These are phyloP conservation scores for Taphrina wiesneri DNA, from an alignment of 1,139 yeast species.

Conservation along the genomic window DNA sequence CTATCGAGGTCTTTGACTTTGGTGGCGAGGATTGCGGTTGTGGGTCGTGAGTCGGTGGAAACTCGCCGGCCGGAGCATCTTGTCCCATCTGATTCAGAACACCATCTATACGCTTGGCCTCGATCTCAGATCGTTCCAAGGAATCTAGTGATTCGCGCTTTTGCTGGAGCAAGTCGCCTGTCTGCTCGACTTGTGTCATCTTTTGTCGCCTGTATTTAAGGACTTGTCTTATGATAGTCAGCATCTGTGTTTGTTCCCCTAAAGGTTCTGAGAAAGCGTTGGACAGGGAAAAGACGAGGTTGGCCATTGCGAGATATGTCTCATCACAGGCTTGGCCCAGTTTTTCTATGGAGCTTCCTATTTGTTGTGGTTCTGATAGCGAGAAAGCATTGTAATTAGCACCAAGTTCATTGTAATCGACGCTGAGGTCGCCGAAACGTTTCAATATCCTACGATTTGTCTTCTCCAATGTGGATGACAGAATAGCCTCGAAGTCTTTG, in stretches of 20 bases:
- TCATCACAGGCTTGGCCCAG: slow-evolving; percentile 81
- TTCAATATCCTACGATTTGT: slow-evolving; percentile 65
- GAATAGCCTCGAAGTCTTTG: slow-evolving; percentile 58
- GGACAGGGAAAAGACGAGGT: slow-evolving; percentile 67
- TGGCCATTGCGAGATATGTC: slow-evolving; percentile 64
- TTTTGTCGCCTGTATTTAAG: slow-evolving; percentile 71
- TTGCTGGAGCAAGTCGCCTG: slow-evolving; percentile 57
- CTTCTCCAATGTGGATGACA: slow-evolving; percentile 61
- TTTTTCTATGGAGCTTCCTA: slow-evolving; percentile 62
- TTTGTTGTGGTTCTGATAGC: slow-evolving; percentile 55
- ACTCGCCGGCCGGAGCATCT: slow-evolving; percentile 14
- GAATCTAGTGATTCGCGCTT: slow-evolving; percentile 46
- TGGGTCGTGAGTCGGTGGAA: slow-evolving; percentile 30
- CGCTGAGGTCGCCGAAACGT: slow-evolving; percentile 44
- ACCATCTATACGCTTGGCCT: slow-evolving; percentile 49
- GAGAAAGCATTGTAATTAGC: slow-evolving; percentile 73
- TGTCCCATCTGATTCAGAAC: slow-evolving; percentile 33
- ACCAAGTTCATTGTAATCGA: slow-evolving; percentile 70
- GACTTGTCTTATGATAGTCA: slow-evolving; percentile 65
- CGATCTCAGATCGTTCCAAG: slow-evolving; percentile 50
- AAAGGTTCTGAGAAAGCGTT: slow-evolving; percentile 80
- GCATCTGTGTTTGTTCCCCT: slow-evolving; percentile 76
- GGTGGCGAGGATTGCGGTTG: slow-evolving; percentile 20
- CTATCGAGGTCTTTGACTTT: slow-evolving; percentile 41
- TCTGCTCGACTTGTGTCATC: slow-evolving; percentile 62